Evolutionary conservation across 345 rosid species (phyloP), one percentile per base, ranked within the genome.

Genomic region (Lepidium africanum): DNA sequence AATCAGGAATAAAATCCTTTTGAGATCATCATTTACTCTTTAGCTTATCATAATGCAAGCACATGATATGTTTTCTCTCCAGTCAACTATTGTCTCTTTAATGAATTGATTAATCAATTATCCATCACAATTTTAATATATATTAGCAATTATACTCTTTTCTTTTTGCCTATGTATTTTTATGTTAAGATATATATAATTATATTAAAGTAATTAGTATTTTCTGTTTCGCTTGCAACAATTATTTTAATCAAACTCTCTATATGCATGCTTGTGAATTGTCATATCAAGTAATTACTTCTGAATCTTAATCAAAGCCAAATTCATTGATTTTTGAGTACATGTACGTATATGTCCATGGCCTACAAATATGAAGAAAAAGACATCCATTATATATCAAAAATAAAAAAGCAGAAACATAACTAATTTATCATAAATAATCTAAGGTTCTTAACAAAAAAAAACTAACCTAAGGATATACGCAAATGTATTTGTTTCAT

Each of bases 1-100:
- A 45, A 51, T 60, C 10, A 37, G 64, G 78, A 74, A 74, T 59
- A 67, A 67, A 74, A 74, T 74, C 78, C 42, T 67, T 67, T 74
- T 67, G 73, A 15, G 61, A 69, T 69, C 54, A 69, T 69, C 55
- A 75, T 69, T 75, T 56, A 69, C 70, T 75, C 61, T 63, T 47
- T 39, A 69, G 75, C 74, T 69, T 69, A 75, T 75, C 75, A 69
- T 75, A 69, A 75, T 63, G 78, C 70, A 54, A 69, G 74, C 78
- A 75, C 78, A 75, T 75, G 78, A 48, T 63, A 69, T 75, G 78
- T 75, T 75, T 63, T 42, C 55, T 63, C 55, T 50, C 64, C 69
- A 21, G 78, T 75, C 78, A 75, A 75, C 78, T 56, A 57, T 62
- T 69, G 70, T 63, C 78, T 69, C 70, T 75, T 27, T 47, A 63